A percentile compares a stretch with the other conserved stretches of the same genome.
Conservation (phyloP, 106 monocot species). For the Iris macrosiphon region DNA sequence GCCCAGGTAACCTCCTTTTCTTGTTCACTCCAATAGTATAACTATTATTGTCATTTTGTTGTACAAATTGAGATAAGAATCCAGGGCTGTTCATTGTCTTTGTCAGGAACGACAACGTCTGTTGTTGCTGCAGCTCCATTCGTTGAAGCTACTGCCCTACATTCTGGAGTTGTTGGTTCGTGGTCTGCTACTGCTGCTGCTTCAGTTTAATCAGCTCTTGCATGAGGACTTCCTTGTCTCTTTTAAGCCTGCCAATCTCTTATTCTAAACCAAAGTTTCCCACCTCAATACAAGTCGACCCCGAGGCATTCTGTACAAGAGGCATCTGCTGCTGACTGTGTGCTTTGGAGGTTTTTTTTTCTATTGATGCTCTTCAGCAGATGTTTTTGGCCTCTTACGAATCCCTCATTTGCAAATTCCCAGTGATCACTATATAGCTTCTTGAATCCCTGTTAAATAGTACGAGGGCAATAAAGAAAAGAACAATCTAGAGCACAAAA, state of each 20-base stretch:
- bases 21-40: constrained; percentile 15
- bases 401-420: constrained; percentile 39
- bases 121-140: constrained; percentile 39
- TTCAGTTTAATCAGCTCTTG: constrained; percentile 31
- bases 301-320: constrained; percentile 20
- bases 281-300: constrained; percentile 29
- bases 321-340: constrained; percentile 23
- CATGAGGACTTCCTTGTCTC: constrained; percentile 41
- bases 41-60: constrained; percentile 23
- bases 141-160: constrained; percentile 28
- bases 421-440: constrained; percentile 31
- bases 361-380: constrained; percentile 28
- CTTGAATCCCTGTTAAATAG: constrained; percentile 33
- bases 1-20: constrained; percentile 26
- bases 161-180: constrained; percentile 24
- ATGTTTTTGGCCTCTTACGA: constrained; percentile 27
- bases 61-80: constrained; percentile 28
- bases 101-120: constrained; percentile 45
- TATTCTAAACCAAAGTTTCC: constrained; percentile 41
- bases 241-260: constrained; percentile 46
- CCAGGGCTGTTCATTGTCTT: constrained; percentile 30
- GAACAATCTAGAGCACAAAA: background rate
- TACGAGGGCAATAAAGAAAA: background rate
- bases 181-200: constrained; percentile 37
- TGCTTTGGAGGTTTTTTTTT: constrained; percentile 29